Evolutionary conservation across 345 rosid genomes (phyloP).

Genomic region (Euclidium syriacum): DNA sequence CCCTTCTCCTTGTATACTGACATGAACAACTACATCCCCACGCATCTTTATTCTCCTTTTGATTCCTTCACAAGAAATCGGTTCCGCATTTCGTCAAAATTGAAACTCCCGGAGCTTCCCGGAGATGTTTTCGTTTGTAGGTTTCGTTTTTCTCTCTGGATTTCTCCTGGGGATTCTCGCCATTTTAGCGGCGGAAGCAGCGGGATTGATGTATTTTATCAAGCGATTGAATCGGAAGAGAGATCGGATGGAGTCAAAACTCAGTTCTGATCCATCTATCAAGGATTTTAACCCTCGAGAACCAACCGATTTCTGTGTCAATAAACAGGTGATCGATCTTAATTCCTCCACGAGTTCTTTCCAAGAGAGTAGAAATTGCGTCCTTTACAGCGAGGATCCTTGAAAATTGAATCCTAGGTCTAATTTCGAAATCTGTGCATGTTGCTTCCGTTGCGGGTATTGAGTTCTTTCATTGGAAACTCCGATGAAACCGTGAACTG

Average conservation of each 20-base stretch:
- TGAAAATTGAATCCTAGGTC: neutral
- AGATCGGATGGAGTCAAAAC: conserved; percentile 16
- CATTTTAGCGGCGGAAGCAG: conserved; percentile 32
- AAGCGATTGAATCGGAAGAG: conserved; percentile 38
- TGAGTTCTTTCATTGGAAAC: conserved; percentile 1
- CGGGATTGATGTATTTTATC: conserved; percentile 33
- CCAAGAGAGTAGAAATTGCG: neutral
- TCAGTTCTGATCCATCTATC: neutral
- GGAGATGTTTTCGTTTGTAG: conserved; percentile 25
- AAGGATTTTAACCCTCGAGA: conserved; percentile 31
- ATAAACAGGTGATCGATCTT: conserved; percentile 41
- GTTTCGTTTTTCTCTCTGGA: conserved; percentile 36
- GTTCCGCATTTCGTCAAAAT: neutral
- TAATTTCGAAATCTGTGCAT: conserved; percentile 15
- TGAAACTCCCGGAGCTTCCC: neutral
- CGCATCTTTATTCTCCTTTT: conserved; percentile 18
- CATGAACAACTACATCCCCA: conserved; percentile 25
- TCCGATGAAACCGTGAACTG: neutral
- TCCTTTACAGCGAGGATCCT: neutral
- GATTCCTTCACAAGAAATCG: neutral
- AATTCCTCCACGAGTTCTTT: neutral
- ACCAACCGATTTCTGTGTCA: conserved; percentile 35
- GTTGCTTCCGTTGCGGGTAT: neutral
- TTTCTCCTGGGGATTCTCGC: conserved; percentile 41
- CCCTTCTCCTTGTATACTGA: neutral